phyloP scores from a whole-genome alignment of 78 protist genomes.

The Chrysochromulina tobinii region DNA sequence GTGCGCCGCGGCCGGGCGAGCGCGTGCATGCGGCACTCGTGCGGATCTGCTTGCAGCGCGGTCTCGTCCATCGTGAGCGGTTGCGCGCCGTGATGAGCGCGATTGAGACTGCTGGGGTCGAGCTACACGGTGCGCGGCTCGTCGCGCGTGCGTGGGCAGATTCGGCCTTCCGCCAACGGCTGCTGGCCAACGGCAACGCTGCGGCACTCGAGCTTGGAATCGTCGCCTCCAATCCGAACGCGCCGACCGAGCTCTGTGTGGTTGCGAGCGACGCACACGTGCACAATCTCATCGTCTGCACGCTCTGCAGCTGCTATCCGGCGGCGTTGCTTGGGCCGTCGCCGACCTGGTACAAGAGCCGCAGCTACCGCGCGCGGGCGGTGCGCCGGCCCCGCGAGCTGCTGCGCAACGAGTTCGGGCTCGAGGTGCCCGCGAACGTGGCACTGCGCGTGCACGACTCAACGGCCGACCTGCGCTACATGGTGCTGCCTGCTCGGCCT shows the following conservation, averaged over 20 bases:
- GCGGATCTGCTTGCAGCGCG: background rate
- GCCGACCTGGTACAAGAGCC: slow-evolving; percentile 62
- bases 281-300: slow-evolving; percentile 65
- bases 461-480: slow-evolving; percentile 60
- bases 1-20: background rate
- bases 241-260: slow-evolving; percentile 3
- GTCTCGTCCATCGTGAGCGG: background rate
- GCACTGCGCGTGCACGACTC: slow-evolving; percentile 58
- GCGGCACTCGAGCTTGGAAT: slow-evolving; percentile 24
- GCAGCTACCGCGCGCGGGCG: slow-evolving; percentile 45
- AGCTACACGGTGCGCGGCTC: slow-evolving; percentile 24
- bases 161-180: background rate
- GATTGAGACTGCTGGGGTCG: background rate
- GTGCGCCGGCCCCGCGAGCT: slow-evolving; percentile 63
- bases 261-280: background rate
- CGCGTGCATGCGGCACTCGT: background rate
- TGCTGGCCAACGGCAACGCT: slow-evolving; percentile 28
- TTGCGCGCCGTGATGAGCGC: background rate
- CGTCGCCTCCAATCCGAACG: background rate
- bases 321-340: slow-evolving; percentile 42
- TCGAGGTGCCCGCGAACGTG: background rate
- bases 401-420: slow-evolving; percentile 48
- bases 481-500: slow-evolving; percentile 66
- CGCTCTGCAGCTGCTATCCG: slow-evolving; percentile 71
- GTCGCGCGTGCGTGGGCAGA: slow-evolving; percentile 58